Conservation (phyloP, 2,329 filamentous ascomycete species). For the Zymoseptoria passerinii region DNA sequence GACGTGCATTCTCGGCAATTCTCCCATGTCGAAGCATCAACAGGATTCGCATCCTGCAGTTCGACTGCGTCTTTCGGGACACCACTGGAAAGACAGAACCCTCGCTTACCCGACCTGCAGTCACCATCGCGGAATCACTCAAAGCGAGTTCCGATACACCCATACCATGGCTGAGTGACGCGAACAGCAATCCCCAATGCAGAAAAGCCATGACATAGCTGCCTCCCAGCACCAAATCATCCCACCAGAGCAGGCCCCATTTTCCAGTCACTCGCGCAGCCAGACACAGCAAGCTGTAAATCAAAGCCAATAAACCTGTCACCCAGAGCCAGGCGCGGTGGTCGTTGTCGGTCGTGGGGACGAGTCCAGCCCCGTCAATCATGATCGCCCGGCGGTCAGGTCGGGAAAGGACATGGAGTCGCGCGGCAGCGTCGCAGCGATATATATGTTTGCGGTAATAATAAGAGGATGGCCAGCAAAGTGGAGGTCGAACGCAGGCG, state of each 20-base stretch:
- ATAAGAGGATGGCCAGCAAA: background rate
- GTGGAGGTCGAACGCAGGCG: background rate
- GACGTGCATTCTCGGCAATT: background rate
- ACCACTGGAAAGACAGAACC: background rate
- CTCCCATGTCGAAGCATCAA: background rate
- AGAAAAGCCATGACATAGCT: conserved; percentile 11
- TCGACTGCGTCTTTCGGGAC: background rate
- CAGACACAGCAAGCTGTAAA: conserved; percentile 18
- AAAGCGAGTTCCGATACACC: conserved; percentile 8
- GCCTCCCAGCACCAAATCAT: conserved; percentile 12
- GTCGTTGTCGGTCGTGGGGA: conserved; percentile 11
- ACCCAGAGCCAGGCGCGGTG: conserved; percentile 18
- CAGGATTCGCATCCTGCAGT: background rate
- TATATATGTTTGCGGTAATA: background rate
- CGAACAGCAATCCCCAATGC: conserved; percentile 15
- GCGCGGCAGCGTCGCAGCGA: no score
- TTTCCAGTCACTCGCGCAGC: conserved; percentile 12
- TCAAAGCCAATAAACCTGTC: conserved; percentile 11
- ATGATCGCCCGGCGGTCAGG: conserved; percentile 2
- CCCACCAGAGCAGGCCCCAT: conserved; percentile 18
- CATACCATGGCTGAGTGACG: conserved; percentile 6
- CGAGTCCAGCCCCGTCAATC: conserved; percentile 10
- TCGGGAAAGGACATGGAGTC: background rate
- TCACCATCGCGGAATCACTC: conserved; percentile 3
- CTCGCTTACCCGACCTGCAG: conserved; percentile 7